Base-by-base conservation (phyloP, 148 eudicot genomes). In the Amaranthus palmeri region DNA sequence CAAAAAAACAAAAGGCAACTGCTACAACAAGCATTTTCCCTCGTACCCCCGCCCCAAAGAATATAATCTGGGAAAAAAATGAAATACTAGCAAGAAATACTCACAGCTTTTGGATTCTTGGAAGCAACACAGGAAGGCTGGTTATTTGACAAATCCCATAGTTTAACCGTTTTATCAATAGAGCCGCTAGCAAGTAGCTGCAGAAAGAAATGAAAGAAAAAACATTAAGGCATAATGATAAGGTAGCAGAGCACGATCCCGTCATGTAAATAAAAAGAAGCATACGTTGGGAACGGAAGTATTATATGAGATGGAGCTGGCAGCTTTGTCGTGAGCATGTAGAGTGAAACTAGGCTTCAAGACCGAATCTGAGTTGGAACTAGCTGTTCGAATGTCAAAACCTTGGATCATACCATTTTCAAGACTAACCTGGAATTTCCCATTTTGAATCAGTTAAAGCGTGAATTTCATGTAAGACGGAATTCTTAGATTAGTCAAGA, bases 291-390 rank as follows among this genome's bases (percentile, higher is more conserved):
- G 95, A 8, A 83, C 85, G 41, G 76, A 54, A 52, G 81, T 74
- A 80, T 91, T 88, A 76, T 86, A 93, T 44, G 96, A 83, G 78
- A 93, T 65, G 36, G 88, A 64, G 81, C 84, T 85, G 73, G 88
- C 98, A 65, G 89, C 92, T 85, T 93, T 91, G 78, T 93, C 96
- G 69, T 93, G 98, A 12, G 98, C 98, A 80, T 93, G 96, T 66
- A 93, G 80, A 66, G 96, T 90, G 77, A 90, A 93, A 70, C 80
- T 81, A 46, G 96, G 88, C 76, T 87, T 85, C 51, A 81, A 65
- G 25, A 82, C 81, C 44, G 92, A 76, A 59, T 82, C 85, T 72
- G 82, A 59, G 71, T 78, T 78, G n/a, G 95, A 84, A 54, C 81
- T 83, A 54, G 92, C 90, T 68, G 81, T 75, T 70, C 98, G 85